These are phyloP conservation scores for Escovopsis sp. DNA, from an alignment of 2,329 filamentous ascomycete genomes.

Conservation along the genomic window DNA sequence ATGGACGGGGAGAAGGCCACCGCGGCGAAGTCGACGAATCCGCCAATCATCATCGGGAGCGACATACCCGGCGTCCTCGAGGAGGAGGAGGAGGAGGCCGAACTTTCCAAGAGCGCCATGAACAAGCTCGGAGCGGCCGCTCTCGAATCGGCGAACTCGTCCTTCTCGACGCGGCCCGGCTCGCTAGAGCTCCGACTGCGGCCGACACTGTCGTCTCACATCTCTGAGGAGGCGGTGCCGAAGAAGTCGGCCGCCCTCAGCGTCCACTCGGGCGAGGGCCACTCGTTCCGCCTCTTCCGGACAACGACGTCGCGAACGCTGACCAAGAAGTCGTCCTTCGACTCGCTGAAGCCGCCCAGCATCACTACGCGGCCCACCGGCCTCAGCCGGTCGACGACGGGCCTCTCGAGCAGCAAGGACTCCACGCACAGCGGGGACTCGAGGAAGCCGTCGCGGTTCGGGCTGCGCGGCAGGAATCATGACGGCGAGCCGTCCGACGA, in stretches of 20 bases:
- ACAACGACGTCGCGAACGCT: conserved; percentile 28
- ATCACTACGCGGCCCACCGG: conserved; percentile 25
- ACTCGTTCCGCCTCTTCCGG: conserved; percentile 39
- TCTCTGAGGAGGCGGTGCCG: conserved; percentile 20
- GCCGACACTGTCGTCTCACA: conserved; percentile 58
- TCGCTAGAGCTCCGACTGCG: conserved; percentile 70
- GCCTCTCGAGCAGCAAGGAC: conserved; percentile 23
- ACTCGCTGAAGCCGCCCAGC: conserved; percentile 33
- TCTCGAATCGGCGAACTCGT: conserved; percentile 28
- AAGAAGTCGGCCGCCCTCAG: conserved; percentile 30
- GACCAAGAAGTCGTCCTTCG: conserved; percentile 39
- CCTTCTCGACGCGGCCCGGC: conserved; percentile 49
- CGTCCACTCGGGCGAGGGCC: conserved; percentile 33
- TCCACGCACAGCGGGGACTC: conserved; percentile 21
- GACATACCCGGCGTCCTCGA: conserved; percentile 18
- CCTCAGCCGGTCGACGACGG: conserved; percentile 32
- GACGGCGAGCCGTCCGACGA: conserved; percentile 64
- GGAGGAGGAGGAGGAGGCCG: conserved; percentile 37
- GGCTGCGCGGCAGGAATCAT: conserved; percentile 34
- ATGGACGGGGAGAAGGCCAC: conserved; percentile 41
- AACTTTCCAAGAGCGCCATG: conserved; percentile 24
- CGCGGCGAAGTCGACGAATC: conserved; percentile 35
- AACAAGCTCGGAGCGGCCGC: conserved; percentile 22
- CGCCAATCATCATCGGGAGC: conserved; percentile 42
- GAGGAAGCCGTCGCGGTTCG: conserved; percentile 41